These are phyloP conservation scores for Excoecaria agallocha DNA, from an alignment of 345 rosid species.

Conservation along the genomic window DNA sequence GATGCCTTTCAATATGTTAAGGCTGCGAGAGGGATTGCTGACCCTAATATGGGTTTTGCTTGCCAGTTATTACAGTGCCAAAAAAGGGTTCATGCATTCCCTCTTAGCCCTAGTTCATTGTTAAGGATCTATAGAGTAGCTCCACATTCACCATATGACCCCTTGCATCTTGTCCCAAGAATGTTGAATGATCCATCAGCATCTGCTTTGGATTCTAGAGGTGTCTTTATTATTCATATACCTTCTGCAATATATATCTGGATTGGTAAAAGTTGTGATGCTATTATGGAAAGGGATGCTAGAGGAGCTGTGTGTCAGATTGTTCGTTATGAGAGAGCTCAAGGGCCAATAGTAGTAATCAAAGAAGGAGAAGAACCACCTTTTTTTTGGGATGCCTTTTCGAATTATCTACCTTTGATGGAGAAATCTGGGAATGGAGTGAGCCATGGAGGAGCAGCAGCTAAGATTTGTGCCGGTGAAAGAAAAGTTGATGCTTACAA, in stretches of 20 bases:
- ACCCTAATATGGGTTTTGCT: slow-evolving; percentile 99
- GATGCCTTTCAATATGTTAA: slow-evolving; percentile 97
- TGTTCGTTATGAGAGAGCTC: slow-evolving; percentile 87
- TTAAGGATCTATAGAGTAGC: slow-evolving; percentile 88
- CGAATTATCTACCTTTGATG: slow-evolving; percentile 68
- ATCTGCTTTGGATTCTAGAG: slow-evolving; percentile 85
- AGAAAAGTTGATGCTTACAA: slow-evolving; percentile 72
- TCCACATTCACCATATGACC: slow-evolving; percentile 97
- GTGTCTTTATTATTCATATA: slow-evolving; percentile 86
- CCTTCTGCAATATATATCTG: slow-evolving; percentile 84
- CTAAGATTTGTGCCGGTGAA: slow-evolving; percentile 51
- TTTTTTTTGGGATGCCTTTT: slow-evolving; percentile 83
- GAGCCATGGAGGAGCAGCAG: slow-evolving; percentile 30
- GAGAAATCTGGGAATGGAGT: slow-evolving; percentile 45
- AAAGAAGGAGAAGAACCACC: slow-evolving; percentile 92
- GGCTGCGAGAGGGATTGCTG: slow-evolving; percentile 96
- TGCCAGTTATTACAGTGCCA: slow-evolving; percentile 98
- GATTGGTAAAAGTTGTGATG: slow-evolving; percentile 83
- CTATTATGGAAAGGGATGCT: slow-evolving; percentile 95
- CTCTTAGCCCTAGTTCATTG: slow-evolving; percentile 94
- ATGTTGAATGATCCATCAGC: slow-evolving; percentile 87
- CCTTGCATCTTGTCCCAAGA: slow-evolving; percentile 96
- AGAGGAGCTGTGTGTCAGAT: slow-evolving; percentile 95
- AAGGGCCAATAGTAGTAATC: slow-evolving; percentile 57
- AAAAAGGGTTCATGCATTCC: slow-evolving; percentile 95